Percentiles rank a stretch among this genome's conserved stretches.
phyloP scores from a whole-genome alignment of 73 alveolate genomes.

The Paramecium sexaurelia region DNA sequence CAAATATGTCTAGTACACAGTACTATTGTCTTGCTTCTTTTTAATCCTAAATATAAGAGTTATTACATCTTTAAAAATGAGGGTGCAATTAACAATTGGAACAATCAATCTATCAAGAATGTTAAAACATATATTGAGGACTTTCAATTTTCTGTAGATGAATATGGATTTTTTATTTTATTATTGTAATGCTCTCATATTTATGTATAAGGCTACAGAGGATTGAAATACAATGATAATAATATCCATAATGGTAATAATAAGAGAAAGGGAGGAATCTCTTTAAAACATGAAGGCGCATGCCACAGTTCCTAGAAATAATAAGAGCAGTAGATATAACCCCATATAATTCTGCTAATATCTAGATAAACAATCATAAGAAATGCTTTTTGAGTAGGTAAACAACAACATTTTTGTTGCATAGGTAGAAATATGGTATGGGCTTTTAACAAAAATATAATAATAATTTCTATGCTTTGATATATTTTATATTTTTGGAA shows the following conservation, averaged over 20 bases:
- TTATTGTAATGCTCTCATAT: slow-evolving; percentile 44
- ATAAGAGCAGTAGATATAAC: not conserved
- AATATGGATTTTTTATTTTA: not conserved
- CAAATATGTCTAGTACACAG: not conserved
- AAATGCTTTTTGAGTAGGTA: not conserved
- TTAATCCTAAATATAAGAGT: not conserved
- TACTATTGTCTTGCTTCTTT: not conserved
- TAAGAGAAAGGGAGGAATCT: not conserved
- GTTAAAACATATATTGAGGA: not conserved
- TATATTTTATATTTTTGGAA: not conserved
- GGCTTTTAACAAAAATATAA: not conserved
- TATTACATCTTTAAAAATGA: not conserved
- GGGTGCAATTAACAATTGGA: not conserved
- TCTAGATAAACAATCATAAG: not conserved
- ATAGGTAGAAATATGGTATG: no score
- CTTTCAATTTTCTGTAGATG: slow-evolving; percentile 3
- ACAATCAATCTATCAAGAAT: slow-evolving; percentile 30
- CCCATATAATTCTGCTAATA: slow-evolving; percentile 13
- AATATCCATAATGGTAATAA: slow-evolving; percentile 11
- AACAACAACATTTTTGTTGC: not conserved
- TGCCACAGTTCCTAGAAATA: not conserved
- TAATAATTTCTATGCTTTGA: slow-evolving; percentile 19
- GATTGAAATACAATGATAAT: slow-evolving; percentile 4
- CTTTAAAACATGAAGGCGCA: slow-evolving; percentile 46
- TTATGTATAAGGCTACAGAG: not conserved